These are phyloP conservation scores for Ustilago nuda DNA, from an alignment of 1,284 basidiomycete genomes.

Conservation along the genomic window DNA sequence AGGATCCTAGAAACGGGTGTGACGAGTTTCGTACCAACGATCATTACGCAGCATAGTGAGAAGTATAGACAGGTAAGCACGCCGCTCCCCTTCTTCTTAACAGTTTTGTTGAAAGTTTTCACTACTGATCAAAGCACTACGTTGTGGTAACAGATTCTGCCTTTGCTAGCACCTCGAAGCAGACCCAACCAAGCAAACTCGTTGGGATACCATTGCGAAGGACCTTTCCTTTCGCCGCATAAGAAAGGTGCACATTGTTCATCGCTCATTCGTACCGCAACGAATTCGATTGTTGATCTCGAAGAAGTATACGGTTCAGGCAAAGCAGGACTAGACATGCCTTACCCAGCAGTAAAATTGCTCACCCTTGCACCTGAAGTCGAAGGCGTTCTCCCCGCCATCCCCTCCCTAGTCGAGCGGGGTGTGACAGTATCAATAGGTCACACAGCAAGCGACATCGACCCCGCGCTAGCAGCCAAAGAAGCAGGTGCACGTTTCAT, in stretches of 20 bases:
- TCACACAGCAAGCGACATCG: constrained; percentile 80
- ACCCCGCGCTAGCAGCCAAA: constrained; percentile 78
- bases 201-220: constrained; percentile 89
- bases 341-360: constrained; percentile 74
- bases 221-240: constrained; percentile 84
- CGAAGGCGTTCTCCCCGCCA: constrained; percentile 79
- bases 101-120: too few relatives aligned
- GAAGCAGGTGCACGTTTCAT: constrained; percentile 81
- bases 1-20: constrained; percentile 87
- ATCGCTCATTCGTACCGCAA: constrained; percentile 74
- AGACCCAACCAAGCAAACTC: constrained; percentile 73
- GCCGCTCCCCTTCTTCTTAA: background rate
- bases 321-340: constrained; percentile 71
- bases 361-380: constrained; percentile 89
- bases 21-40: constrained; percentile 76
- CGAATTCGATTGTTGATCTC: constrained; percentile 64
- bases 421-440: constrained; percentile 86
- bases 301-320: constrained; percentile 48
- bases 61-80: constrained; percentile 46
- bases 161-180: constrained; percentile 70
- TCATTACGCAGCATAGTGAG: constrained; percentile 37
- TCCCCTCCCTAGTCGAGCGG: constrained; percentile 75
- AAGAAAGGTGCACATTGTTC: constrained; percentile 81
- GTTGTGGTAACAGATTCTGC: constrained; percentile 72
- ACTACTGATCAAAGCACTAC: too few relatives aligned